phyloP scores from a whole-genome alignment of 2,329 filamentous ascomycete species.

The Zasmidium angulare region DNA sequence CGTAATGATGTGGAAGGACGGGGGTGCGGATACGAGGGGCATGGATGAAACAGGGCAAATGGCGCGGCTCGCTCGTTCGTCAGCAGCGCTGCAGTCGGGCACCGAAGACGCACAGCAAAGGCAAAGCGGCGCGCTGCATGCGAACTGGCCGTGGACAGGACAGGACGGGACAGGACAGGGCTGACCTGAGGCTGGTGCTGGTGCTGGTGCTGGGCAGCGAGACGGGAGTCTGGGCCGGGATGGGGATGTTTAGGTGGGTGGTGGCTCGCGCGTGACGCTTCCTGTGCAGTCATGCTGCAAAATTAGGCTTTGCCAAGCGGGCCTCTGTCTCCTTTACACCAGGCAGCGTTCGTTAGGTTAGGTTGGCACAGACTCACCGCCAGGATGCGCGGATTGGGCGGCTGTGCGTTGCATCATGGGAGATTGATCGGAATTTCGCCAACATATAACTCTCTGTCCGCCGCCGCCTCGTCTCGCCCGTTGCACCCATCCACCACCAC shows the following conservation, averaged over 20 bases:
- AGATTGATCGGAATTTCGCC: conserved; percentile 21
- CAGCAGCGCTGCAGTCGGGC: conserved; percentile 4
- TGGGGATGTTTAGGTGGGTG: too few relatives aligned
- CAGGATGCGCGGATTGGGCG: conserved; percentile 10
- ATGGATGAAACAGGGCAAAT: conserved; percentile 2
- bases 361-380: conserved; percentile 22
- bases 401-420: conserved; percentile 26
- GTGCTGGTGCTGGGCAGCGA: too few relatives aligned
- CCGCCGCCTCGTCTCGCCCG: not conserved
- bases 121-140: too few relatives aligned
- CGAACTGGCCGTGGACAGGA: too few relatives aligned
- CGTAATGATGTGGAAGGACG: conserved; percentile 5
- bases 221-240: conserved; percentile 4
- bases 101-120: conserved; percentile 7
- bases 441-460: conserved; percentile 17
- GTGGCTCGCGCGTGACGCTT: conserved; percentile 8
- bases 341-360: conserved; percentile 20
- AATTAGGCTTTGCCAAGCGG: conserved; percentile 10
- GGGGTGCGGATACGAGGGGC: conserved; percentile 4
- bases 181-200: conserved; percentile 6
- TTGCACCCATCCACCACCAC: not conserved
- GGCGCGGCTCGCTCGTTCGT: too few relatives aligned
- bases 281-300: conserved; percentile 4
- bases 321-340: conserved; percentile 11
- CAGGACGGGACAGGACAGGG: conserved; percentile 8